phyloP scores from a whole-genome alignment of 2,329 filamentous ascomycete genomes.

The Aphanocladium album region DNA sequence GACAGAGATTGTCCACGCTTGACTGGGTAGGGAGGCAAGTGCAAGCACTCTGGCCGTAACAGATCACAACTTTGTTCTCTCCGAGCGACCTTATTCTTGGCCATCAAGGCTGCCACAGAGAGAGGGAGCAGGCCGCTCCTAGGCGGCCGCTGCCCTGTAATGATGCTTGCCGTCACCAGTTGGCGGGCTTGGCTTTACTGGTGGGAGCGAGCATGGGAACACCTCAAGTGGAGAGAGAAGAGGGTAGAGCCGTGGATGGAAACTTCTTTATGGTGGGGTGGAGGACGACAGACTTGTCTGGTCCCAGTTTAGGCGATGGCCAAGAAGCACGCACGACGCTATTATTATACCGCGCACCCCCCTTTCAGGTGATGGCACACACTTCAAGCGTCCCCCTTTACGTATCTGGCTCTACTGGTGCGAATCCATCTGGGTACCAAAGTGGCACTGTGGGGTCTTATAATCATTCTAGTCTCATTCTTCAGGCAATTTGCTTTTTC shows the following conservation, averaged over 20 bases:
- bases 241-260: slow-evolving; percentile 7
- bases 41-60: neutral
- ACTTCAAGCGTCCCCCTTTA: neutral
- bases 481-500: neutral
- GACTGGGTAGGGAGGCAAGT: neutral
- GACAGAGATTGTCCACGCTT: neutral
- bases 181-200: neutral
- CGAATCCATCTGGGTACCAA: neutral
- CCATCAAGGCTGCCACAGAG: neutral
- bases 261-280: slow-evolving; percentile 10
- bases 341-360: neutral
- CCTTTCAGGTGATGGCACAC: neutral
- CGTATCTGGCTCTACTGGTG: too few species aligned
- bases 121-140: neutral
- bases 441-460: neutral
- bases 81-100: neutral
- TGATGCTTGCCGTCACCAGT: neutral
- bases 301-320: neutral
- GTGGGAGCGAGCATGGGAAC: neutral
- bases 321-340: neutral
- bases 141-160: neutral
- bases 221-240: neutral
- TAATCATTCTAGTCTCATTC: neutral
- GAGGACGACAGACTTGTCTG: neutral
- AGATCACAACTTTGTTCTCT: neutral